Evolutionary conservation across 768 basidiomycete species (phyloP), one percentile per base, ranked within the genome.

Genomic region (Hygrophorus russula): DNA sequence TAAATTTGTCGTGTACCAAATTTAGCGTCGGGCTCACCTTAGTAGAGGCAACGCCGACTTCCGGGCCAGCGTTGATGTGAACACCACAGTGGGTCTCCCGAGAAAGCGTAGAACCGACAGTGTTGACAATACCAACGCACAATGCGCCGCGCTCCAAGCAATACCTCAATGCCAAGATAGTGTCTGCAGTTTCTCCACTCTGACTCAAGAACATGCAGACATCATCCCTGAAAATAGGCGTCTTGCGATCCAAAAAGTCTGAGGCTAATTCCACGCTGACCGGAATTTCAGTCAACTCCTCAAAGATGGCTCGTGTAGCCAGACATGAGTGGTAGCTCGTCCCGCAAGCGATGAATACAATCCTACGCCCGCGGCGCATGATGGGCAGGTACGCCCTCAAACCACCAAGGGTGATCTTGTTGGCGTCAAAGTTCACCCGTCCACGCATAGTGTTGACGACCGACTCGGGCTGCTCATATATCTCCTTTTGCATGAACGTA

Each of bases 381-480:
- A 96, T 93, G 31, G 83, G 87, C 47, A 99, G 76, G 63, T 98
- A 98, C 13, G 84, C 85, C 48, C 92, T 88, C 48, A 99, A 73
- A 31, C 96, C 96, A 59, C 96, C 96, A 34, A 99, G 81, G 9
- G 84, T 97, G 58, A 99, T 87, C 50, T 73, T 74, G 65, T 88
- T 76, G 42, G 73, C 79, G 58, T 98, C 96, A 54, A 99, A 99
- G 74, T 96, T 98, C 70, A 99, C 87, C 53, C 96, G 91, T 48
- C 96, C 96, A 76, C 96, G 87, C 96, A 99, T 99, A 40, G 96
- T 99, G 76, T 99, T 99, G 66, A 98, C 91, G 49, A 98, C 96
- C 19, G 91, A 94, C 59, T 99, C 96, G 40, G 96, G 94, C 62
- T 98, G 94, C 59, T 97, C 89, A 70, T 91, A 97, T 54, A 97